Evolutionary conservation across 2,329 filamentous ascomycete species (phyloP).

Genomic region (Colletotrichum echinochloae): DNA sequence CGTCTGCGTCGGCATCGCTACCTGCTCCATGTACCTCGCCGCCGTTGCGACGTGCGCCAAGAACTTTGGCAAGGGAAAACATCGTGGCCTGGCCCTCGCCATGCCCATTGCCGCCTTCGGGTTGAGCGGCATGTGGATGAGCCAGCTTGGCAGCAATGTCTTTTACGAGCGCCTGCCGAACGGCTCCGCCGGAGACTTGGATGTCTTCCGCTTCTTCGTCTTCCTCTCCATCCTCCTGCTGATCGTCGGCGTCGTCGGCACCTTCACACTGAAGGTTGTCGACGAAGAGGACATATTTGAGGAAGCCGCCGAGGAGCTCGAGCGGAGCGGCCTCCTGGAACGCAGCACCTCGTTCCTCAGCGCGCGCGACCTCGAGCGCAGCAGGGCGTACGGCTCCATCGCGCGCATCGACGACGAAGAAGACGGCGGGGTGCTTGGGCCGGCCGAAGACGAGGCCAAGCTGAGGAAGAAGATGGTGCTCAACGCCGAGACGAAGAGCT

Average conservation of each 20-base stretch:
- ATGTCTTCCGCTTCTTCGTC: constrained; percentile 88
- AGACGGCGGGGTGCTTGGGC: constrained; percentile 54
- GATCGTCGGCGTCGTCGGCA: constrained; percentile 77
- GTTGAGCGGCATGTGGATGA: constrained; percentile 94
- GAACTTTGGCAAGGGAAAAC: constrained; percentile 92
- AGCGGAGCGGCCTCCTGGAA: constrained; percentile 85
- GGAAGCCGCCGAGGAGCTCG: constrained; percentile 89
- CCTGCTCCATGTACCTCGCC: constrained; percentile 88
- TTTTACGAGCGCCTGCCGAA: constrained; percentile 77
- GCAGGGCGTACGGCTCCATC: constrained; percentile 73
- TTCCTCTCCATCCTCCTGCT: constrained; percentile 83
- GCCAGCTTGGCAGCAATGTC: constrained; percentile 84
- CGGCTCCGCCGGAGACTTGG: constrained; percentile 71
- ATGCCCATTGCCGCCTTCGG: constrained; percentile 94
- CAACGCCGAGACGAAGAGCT: constrained; percentile 89
- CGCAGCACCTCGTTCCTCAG: constrained; percentile 75
- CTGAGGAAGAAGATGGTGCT: constrained; percentile 90
- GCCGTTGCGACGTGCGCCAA: constrained; percentile 97
- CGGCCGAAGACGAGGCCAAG: constrained; percentile 60
- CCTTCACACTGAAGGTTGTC: constrained; percentile 80
- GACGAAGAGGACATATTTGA: constrained; percentile 91
- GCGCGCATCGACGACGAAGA: constrained; percentile 57
- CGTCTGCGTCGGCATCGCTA: constrained; percentile 83
- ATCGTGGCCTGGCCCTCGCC: constrained; percentile 89
- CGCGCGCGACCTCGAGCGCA: constrained; percentile 53